Conservation (phyloP, 2,329 filamentous ascomycete species). For the Xylaria sp. region DNA sequence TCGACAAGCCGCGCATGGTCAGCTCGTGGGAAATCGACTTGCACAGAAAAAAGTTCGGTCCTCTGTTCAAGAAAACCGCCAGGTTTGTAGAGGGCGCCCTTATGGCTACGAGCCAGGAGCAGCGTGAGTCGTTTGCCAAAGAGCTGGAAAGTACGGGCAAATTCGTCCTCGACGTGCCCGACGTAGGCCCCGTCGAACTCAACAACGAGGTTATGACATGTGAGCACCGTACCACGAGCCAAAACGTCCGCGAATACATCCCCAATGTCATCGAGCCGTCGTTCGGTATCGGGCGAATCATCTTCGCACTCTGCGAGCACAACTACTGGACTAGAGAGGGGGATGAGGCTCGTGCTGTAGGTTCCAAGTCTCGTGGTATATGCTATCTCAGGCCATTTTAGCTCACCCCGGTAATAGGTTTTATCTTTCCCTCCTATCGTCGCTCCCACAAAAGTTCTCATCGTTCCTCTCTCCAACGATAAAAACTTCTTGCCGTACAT, state of each 20-base stretch:
- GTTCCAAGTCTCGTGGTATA: neutral
- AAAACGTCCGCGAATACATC: slow-evolving; percentile 89
- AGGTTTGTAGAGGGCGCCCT: slow-evolving; percentile 86
- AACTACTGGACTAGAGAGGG: neutral
- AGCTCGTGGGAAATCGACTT: slow-evolving; percentile 91
- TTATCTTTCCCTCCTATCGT: neutral
- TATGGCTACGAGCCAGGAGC: slow-evolving; percentile 77
- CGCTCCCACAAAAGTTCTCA: neutral
- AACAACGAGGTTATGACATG: slow-evolving; percentile 83
- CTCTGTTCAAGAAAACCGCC: slow-evolving; percentile 93
- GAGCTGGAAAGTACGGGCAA: slow-evolving; percentile 77
- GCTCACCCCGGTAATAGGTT: neutral
- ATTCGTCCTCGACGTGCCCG: slow-evolving; percentile 78
- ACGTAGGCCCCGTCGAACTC: slow-evolving; percentile 73
- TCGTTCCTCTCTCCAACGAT: neutral
- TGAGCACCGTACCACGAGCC: slow-evolving; percentile 82
- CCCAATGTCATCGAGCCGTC: slow-evolving; percentile 98
- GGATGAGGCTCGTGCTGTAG: neutral
- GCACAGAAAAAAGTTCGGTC: slow-evolving; percentile 96
- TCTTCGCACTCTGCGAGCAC: slow-evolving; percentile 59
- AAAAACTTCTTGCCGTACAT: slow-evolving; percentile 51
- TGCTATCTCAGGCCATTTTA: neutral
- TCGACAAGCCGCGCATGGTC: slow-evolving; percentile 79
- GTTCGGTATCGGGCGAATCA: slow-evolving; percentile 94
- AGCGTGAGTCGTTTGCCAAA: slow-evolving; percentile 82